Evolutionary conservation across 371 early-diverging fungal genomes (phyloP), one percentile per base, ranked within the genome.

Genomic region (Rhizopus stolonifer): DNA sequence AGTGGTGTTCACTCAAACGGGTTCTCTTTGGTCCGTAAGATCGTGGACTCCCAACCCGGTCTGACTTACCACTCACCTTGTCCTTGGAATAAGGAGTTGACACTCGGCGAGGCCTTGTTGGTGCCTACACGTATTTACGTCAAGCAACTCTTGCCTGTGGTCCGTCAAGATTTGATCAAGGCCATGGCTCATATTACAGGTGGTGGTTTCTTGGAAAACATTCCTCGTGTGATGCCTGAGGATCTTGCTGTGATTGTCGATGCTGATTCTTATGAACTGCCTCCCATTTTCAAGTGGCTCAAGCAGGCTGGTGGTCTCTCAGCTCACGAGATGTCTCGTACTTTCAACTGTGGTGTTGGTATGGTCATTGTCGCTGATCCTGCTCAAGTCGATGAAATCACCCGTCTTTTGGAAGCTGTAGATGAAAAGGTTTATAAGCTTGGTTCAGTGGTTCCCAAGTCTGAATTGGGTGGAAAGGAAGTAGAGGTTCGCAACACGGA

Each of bases 281-380:
- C 91, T 17, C 80, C 88, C n/a, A 90, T 97, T 48, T 98, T 98
- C 82, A 82, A 85, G 62, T 98, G 97, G 97, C 68, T 96, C 55
- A 91, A 92, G 81, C 64, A 78, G 54, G 81, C 88, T 8, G 98
- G 98, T 52, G 84, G 87, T 51, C 80, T 93, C n/a, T 82, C 85
- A 9, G 79, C 84, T 46, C 83, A 70, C 52, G 98, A 98, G 71
- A 86, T 98, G 86, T 85, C 93, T 8, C 83, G 96, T 49, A 97
- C 98, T 0, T 98, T 98, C 80, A 98, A 98, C 84, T 96, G 97
- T 72, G 98, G 98, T 63, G 90, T 97, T 52, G 98, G 98, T 58
- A 95, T 98, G 97, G 88, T 96, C 24, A 66, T 96, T 3, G 84
- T 96, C 22, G 93, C 91, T n/a, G 81, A 81, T 39, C 51, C 66